A percentile compares a stretch with the other conserved stretches of the same genome.
Conservation (phyloP, 2,329 filamentous ascomycete genomes). For the Diaporthe sp. region DNA sequence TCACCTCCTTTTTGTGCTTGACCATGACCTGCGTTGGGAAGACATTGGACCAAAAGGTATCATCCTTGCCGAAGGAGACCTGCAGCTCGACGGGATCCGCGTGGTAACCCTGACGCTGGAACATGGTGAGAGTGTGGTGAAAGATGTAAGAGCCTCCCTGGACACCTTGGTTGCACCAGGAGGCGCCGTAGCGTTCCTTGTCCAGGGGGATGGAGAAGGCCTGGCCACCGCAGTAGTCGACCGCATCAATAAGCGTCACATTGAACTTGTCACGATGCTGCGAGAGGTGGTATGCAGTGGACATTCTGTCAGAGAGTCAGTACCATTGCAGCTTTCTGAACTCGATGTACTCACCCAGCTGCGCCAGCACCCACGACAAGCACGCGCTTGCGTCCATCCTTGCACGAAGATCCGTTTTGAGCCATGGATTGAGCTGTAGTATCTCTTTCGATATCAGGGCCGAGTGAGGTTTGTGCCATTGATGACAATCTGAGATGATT, state of each 20-base stretch:
- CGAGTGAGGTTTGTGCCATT: slow-evolving; percentile 15
- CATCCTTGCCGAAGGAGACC: slow-evolving; percentile 73
- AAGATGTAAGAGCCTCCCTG: slow-evolving; percentile 75
- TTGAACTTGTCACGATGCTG: slow-evolving; percentile 72
- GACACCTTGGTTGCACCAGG: slow-evolving; percentile 75
- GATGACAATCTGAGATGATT: neutral
- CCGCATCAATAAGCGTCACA: slow-evolving; percentile 69
- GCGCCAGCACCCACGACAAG: slow-evolving; percentile 59
- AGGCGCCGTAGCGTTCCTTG: slow-evolving; percentile 70
- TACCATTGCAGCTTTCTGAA: neutral
- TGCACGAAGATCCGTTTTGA: slow-evolving; percentile 21
- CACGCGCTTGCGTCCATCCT: slow-evolving; percentile 49
- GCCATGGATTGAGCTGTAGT: slow-evolving; percentile 8
- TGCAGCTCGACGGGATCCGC: slow-evolving; percentile 70
- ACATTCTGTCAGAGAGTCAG: slow-evolving; percentile 55
- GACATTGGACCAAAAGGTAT: slow-evolving; percentile 76
- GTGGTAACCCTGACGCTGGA: slow-evolving; percentile 66
- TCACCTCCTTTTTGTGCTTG: slow-evolving; percentile 69
- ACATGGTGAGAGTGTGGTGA: slow-evolving; percentile 77
- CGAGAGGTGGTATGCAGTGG: slow-evolving; percentile 71
- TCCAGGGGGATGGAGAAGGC: slow-evolving; percentile 74
- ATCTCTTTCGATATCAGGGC: slow-evolving; percentile 22
- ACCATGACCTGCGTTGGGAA: slow-evolving; percentile 72
- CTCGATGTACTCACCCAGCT: slow-evolving; percentile 50
- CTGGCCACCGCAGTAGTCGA: slow-evolving; percentile 73